These are phyloP conservation scores for Exophiala spinifera DNA, from an alignment of 2,329 filamentous ascomycete species.

Conservation along the genomic window DNA sequence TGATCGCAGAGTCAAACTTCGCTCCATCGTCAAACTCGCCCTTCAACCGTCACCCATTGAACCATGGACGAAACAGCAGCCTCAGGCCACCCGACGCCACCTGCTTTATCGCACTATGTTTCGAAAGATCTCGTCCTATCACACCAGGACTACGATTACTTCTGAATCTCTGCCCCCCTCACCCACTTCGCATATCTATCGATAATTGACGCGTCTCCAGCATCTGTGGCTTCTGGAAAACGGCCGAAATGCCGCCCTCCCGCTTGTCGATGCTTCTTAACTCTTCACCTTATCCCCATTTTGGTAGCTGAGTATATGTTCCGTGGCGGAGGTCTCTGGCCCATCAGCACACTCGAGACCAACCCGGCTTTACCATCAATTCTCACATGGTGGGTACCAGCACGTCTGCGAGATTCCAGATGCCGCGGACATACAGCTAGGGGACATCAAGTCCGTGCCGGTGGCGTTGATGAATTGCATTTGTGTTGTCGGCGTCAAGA, in stretches of 20 bases:
- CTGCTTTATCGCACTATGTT: background rate
- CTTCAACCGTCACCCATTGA: no score
- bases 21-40: no score
- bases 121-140: background rate
- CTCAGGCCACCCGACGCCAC: background rate
- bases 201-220: background rate
- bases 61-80: background rate
- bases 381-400: background rate
- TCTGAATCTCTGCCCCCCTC: background rate
- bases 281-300: background rate
- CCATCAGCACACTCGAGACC: background rate
- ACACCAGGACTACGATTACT: background rate
- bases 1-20: background rate
- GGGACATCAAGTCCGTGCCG: background rate
- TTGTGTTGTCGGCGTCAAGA: background rate
- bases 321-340: background rate
- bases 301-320: background rate
- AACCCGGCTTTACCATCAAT: background rate
- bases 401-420: background rate
- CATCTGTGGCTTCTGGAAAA: background rate
- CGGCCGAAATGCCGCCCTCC: background rate
- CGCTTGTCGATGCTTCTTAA: background rate
- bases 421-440: background rate
- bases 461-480: background rate
- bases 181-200: background rate